phyloP scores from a whole-genome alignment of 176 grass and related monocot genomes.

The Thinopyrum elongatum region DNA sequence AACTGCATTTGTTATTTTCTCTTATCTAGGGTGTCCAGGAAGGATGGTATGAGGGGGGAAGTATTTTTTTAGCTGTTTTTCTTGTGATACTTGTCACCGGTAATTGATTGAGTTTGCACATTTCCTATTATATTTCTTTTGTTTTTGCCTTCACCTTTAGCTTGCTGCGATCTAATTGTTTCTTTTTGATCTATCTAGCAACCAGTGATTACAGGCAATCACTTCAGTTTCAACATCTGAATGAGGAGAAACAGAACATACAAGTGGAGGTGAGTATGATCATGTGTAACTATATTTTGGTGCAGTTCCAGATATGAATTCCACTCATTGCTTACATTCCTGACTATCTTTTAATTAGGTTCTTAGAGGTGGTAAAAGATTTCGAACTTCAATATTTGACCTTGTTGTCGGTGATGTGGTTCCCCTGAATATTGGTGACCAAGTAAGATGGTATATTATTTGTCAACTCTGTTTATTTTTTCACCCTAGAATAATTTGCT shows the following conservation, averaged over 20 bases:
- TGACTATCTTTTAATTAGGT: slow-evolving; percentile 47
- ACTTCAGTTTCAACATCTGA: slow-evolving; percentile 91
- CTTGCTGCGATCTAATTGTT: slow-evolving; percentile 18
- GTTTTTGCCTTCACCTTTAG: background rate
- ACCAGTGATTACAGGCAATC: slow-evolving; percentile 94
- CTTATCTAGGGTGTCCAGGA: slow-evolving; percentile 70
- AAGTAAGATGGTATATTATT: slow-evolving; percentile 70
- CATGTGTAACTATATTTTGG: slow-evolving; percentile 12
- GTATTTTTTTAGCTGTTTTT: slow-evolving; percentile 93
- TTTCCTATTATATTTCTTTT: background rate
- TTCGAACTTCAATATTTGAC: slow-evolving; percentile 84
- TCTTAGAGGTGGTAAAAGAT: slow-evolving; percentile 87
- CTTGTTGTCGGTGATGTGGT: slow-evolving; percentile 89
- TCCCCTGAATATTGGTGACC: slow-evolving; percentile 98
- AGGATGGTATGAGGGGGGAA: slow-evolving; percentile 99
- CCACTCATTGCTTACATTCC: slow-evolving; percentile 1
- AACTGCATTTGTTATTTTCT: slow-evolving; percentile 6
- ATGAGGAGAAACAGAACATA: slow-evolving; percentile 99
- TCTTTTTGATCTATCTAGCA: slow-evolving; percentile 46
- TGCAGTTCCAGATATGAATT: slow-evolving; percentile 16
- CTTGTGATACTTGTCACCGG: slow-evolving; percentile 95
- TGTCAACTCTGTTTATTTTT: slow-evolving; percentile 20
- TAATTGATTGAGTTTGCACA: slow-evolving; percentile 33
- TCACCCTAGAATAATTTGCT: slow-evolving; percentile 24
- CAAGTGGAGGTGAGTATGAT: slow-evolving; percentile 70